phyloP scores from a whole-genome alignment of 345 rosid genomes.

The Sisymbrium altissimum region DNA sequence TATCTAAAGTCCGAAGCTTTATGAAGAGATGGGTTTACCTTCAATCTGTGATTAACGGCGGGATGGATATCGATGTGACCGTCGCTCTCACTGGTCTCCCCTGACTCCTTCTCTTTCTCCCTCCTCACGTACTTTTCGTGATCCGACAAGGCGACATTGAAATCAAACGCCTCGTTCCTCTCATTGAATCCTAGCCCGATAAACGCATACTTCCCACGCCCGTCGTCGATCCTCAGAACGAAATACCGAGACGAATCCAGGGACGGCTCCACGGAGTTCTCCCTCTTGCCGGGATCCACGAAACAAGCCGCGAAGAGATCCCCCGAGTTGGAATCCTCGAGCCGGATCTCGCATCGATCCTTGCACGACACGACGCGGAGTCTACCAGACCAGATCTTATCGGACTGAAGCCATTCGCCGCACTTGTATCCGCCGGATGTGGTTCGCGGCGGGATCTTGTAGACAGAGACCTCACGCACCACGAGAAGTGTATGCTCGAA shows the following conservation, averaged over 20 bases:
- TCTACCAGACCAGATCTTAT: constrained; percentile 98
- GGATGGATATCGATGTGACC: constrained; percentile 90
- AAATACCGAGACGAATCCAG: constrained; percentile 95
- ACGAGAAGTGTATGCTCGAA: constrained; percentile 93
- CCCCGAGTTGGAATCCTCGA: constrained; percentile 87
- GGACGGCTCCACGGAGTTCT: constrained; percentile 86
- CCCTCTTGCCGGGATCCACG: constrained; percentile 79
- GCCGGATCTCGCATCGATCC: constrained; percentile 96
- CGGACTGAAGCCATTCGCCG: constrained; percentile 98
- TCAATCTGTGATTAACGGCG: constrained; percentile 90
- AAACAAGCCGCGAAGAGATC: constrained; percentile 97
- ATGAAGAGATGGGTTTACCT: constrained; percentile 42
- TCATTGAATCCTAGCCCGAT: constrained; percentile 90
- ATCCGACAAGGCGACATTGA: constrained; percentile 97
- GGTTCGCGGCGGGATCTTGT: constrained; percentile 90
- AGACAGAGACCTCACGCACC: constrained; percentile 88
- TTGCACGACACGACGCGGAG: constrained; percentile 95
- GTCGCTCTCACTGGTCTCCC: constrained; percentile 59
- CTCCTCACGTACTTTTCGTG: constrained; percentile 89
- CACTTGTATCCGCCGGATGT: constrained; percentile 98
- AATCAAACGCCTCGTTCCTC: constrained; percentile 98
- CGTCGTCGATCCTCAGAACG: constrained; percentile 95
- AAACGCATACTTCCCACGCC: constrained; percentile 90
- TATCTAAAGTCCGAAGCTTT: neutral
- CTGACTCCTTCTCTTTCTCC: constrained; percentile 71